phyloP scores from a whole-genome alignment of 1,284 basidiomycete species.

The Erythrobasidium hasegawianum region DNA sequence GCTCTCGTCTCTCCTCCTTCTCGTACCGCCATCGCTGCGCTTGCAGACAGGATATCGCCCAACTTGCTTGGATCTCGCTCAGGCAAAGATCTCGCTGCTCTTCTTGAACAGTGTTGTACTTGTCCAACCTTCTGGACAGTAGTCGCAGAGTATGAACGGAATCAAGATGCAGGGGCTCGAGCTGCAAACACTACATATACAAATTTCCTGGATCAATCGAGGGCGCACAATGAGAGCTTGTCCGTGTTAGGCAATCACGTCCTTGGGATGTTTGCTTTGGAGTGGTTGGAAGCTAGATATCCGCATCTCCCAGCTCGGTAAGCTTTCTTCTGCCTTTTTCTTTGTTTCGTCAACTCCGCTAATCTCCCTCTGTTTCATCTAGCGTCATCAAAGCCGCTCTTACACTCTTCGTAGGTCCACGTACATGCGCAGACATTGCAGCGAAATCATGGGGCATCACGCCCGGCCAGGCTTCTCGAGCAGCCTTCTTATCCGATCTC shows the following conservation, averaged over 20 bases:
- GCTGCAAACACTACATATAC: slow-evolving; percentile 41
- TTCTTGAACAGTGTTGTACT: slow-evolving; percentile 69
- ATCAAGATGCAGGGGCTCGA: slow-evolving; percentile 43
- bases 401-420: slow-evolving; percentile 82
- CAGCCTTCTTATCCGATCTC: slow-evolving; percentile 34
- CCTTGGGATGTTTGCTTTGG: slow-evolving; percentile 83
- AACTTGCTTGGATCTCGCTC: slow-evolving; percentile 7
- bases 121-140: slow-evolving; percentile 63
- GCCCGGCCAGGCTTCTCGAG: slow-evolving; percentile 42
- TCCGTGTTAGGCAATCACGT: slow-evolving; percentile 80
- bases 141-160: slow-evolving; percentile 34
- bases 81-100: slow-evolving; percentile 32
- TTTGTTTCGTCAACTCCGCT: neutral
- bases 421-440: slow-evolving; percentile 76
- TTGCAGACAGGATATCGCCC: slow-evolving; percentile 32
- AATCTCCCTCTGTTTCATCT: neutral
- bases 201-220: slow-evolving; percentile 37
- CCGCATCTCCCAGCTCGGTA: slow-evolving; percentile 76
- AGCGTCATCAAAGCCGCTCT: slow-evolving; percentile 83
- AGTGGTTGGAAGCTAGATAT: slow-evolving; percentile 75
- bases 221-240: slow-evolving; percentile 68
- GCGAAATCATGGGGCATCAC: slow-evolving; percentile 49
- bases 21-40: slow-evolving; percentile 23
- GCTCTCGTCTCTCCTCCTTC: slow-evolving; percentile 29
- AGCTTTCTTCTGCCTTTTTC: slow-evolving; percentile 2